Evolutionary conservation across 768 basidiomycete species (phyloP).

Genomic region (Mycena epipterygia): DNA sequence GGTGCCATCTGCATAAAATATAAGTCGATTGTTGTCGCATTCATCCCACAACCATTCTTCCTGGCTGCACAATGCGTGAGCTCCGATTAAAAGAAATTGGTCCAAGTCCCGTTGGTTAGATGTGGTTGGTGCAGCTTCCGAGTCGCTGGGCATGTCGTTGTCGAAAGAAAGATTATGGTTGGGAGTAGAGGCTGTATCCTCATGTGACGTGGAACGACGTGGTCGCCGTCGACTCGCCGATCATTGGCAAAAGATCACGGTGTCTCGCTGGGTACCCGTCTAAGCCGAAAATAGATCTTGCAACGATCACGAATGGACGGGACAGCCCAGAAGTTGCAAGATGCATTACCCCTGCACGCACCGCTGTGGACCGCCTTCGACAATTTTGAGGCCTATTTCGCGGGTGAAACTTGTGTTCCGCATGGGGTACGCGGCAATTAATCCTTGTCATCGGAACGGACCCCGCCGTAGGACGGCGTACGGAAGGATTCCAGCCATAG

Average conservation of each 20-base stretch:
- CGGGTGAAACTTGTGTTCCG: not conserved
- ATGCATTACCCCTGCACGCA: too few relatives aligned
- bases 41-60: conserved; percentile 14
- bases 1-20: conserved; percentile 7
- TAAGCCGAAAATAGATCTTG: too few relatives aligned
- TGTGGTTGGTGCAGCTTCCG: not conserved
- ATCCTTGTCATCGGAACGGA: not conserved
- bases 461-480: conserved; percentile 1
- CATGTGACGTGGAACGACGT: not conserved
- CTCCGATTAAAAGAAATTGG: not conserved
- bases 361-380: too few relatives aligned
- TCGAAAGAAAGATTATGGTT: not conserved
- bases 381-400: conserved; percentile 2
- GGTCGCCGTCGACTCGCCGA: not conserved
- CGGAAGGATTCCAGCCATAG: not conserved
- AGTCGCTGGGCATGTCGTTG: conserved; percentile 1
- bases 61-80: not conserved
- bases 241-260: not conserved
- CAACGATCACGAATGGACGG: too few relatives aligned
- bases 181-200: not conserved
- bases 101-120: not conserved
- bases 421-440: too few relatives aligned
- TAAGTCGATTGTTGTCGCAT: not conserved
- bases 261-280: not conserved
- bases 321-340: too few relatives aligned